Evolutionary conservation across 352 stramenopile genomes (phyloP).

Genomic region (Pythium pectinolyticum): DNA sequence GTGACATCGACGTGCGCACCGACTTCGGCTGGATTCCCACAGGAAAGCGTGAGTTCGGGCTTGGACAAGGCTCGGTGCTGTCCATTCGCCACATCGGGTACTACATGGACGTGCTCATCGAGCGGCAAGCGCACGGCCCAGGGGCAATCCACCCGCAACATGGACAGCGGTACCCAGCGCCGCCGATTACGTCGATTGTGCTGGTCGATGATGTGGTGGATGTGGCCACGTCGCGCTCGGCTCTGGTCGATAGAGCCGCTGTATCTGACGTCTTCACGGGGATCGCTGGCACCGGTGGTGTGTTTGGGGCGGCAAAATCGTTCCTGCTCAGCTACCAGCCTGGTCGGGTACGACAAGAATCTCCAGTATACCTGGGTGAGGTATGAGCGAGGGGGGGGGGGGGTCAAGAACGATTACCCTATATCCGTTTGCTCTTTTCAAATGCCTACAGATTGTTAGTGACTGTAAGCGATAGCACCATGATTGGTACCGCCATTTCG

Average conservation of each 20-base stretch:
- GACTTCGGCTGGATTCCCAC: neutral
- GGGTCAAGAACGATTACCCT: too few relatives aligned
- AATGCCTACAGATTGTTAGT: too few relatives aligned
- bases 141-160: neutral
- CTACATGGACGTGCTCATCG: slow-evolving; percentile 4
- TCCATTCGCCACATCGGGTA: slow-evolving; percentile 5
- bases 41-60: neutral
- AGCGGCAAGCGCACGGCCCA: neutral
- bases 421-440: too few relatives aligned
- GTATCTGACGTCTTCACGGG: slow-evolving; percentile 1
- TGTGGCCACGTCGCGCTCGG: neutral
- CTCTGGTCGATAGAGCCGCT: neutral
- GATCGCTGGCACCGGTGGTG: neutral
- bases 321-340: neutral
- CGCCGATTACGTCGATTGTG: neutral
- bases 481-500: too few relatives aligned
- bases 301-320: neutral
- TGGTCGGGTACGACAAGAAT: neutral
- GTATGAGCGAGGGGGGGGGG: too few relatives aligned
- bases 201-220: neutral
- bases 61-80: neutral
- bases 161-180: neutral
- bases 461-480: too few relatives aligned
- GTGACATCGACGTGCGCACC: neutral
- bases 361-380: neutral